These are phyloP conservation scores for Lolium perenne DNA, from an alignment of 176 grass and related monocot genomes.

Conservation along the genomic window DNA sequence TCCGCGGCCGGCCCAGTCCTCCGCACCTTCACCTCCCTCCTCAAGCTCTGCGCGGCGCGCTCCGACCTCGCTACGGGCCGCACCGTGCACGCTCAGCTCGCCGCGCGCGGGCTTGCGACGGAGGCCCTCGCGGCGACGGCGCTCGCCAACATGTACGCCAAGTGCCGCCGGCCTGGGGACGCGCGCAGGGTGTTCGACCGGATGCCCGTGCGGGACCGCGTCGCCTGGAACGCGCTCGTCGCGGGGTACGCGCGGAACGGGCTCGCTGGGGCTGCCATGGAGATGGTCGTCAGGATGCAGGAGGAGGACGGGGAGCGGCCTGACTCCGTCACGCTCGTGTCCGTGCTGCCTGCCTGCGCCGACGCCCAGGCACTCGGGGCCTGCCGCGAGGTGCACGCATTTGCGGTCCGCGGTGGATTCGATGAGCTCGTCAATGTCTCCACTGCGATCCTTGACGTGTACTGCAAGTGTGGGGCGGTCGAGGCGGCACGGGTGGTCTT, in stretches of 20 bases:
- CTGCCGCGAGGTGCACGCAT: slow-evolving; percentile 51
- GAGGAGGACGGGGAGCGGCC: slow-evolving; percentile 41
- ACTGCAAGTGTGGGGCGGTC: slow-evolving; percentile 57
- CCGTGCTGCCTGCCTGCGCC: slow-evolving; percentile 46
- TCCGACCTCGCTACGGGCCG: slow-evolving; percentile 32
- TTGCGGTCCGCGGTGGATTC: slow-evolving; percentile 38
- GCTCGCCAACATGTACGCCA: slow-evolving; percentile 42
- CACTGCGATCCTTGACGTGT: slow-evolving; percentile 61
- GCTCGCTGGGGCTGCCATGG: slow-evolving; percentile 35
- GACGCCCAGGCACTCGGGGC: background rate
- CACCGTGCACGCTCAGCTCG: slow-evolving; percentile 37
- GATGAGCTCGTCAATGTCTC: slow-evolving; percentile 56
- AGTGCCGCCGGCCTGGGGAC: slow-evolving; percentile 40
- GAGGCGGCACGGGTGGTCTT: slow-evolving; percentile 39
- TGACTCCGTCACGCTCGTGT: slow-evolving; percentile 56
- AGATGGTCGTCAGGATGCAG: slow-evolving; percentile 56
- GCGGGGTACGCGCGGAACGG: slow-evolving; percentile 55
- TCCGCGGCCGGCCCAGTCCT: slow-evolving; percentile 37
- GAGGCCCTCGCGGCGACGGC: slow-evolving; percentile 23
- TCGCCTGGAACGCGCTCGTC: slow-evolving; percentile 64
- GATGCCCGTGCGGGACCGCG: slow-evolving; percentile 51
- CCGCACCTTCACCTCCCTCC: slow-evolving; percentile 56
- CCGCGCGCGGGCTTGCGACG: background rate
- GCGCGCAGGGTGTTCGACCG: slow-evolving; percentile 60
- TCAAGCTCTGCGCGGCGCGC: slow-evolving; percentile 43